A percentile compares a stretch with the other conserved stretches of the same genome.
These are phyloP conservation scores for Gyromitra esculenta DNA, from an alignment of 2,329 filamentous ascomycete genomes.

Conservation along the genomic window DNA sequence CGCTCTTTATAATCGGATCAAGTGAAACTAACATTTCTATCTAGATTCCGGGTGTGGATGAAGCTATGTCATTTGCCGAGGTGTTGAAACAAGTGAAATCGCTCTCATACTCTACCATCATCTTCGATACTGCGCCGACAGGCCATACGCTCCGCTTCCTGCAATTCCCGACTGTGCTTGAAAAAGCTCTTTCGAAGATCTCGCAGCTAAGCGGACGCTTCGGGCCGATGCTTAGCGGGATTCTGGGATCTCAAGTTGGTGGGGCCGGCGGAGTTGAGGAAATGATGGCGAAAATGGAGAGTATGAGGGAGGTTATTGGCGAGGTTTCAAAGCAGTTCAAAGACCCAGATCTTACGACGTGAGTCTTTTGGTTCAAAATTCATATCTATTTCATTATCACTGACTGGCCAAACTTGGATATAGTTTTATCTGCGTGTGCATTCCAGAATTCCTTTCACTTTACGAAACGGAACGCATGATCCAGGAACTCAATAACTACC, in stretches of 20 bases:
- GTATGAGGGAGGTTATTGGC: constrained; percentile 87
- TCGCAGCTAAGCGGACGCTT: constrained; percentile 94
- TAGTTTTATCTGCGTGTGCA: constrained; percentile 98
- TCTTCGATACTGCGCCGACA: constrained; percentile 98
- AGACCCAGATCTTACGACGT: constrained; percentile 73
- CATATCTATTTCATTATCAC: neutral
- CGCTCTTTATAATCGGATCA: too few species aligned
- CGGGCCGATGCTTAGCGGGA: constrained; percentile 91
- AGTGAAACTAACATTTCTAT: constrained; percentile 21
- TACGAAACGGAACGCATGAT: constrained; percentile 99
- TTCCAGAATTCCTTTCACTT: constrained; percentile 93
- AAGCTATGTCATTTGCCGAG: constrained; percentile 99
- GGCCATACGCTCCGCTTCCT: constrained; percentile 98
- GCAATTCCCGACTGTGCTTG: constrained; percentile 96
- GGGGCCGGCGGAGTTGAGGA: constrained; percentile 70
- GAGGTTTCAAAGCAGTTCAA: constrained; percentile 99
- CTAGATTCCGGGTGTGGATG: constrained; percentile 96
- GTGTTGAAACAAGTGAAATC: constrained; percentile 99
- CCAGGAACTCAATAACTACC: constrained; percentile 90
- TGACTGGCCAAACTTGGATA: constrained; percentile 66
- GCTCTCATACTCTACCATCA: constrained; percentile 97
- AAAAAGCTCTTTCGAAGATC: constrained; percentile 97
- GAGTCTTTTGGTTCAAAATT: constrained; percentile 16
- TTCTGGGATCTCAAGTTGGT: constrained; percentile 79
- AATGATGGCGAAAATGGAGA: constrained; percentile 93